Evolutionary conservation across 2,329 filamentous ascomycete genomes (phyloP), one percentile per base, ranked within the genome.

Genomic region (Fusarium concolor): DNA sequence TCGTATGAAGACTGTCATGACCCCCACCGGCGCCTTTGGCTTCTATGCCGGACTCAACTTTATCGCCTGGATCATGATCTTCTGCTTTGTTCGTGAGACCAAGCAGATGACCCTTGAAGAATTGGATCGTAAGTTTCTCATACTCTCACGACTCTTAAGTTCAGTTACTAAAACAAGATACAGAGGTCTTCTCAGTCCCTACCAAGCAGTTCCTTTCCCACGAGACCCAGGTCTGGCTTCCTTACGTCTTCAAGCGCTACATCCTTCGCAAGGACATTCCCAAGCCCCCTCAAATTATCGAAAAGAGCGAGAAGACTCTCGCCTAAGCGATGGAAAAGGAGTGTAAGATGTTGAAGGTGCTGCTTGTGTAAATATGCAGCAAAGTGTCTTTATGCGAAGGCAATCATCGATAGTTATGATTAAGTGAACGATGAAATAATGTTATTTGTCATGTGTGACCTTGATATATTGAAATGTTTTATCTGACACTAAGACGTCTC

Each of bases 11-110:
- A 46, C 29, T 7, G 61, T 65, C 73, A 76, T 87, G 39, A 67
- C 72, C 9, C 62, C 76, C 1, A 72, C 78, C 3, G 81, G 82
- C 10, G 79, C 80, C 0, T 82, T 82, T 64, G 81, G 82, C 8
- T 79, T 86, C 47, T 88, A 88, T 58, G 86, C 86, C 0, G 85
- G 82, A 1, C 82, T 87, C 57, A 89, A 89, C 66, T 70, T 85
- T 0, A 72, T 86, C 3, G 86, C 85, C 2, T 82, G 87, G 49
- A 51, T 84, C 52, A 82, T 88, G 77, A 87, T 88, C 58, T 86
- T 87, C 68, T 75, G 78, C 66, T 76, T 74, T 56, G 78, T 79
- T 3, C 77, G 77, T 1, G 87, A 89, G 74, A 89, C 87, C 1
- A 89, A 87, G 78, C 84, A 83, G 70, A 79, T 79, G 51, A 83